Conservation (phyloP, 768 basidiomycete species). For the Pisolithus orientalis region DNA sequence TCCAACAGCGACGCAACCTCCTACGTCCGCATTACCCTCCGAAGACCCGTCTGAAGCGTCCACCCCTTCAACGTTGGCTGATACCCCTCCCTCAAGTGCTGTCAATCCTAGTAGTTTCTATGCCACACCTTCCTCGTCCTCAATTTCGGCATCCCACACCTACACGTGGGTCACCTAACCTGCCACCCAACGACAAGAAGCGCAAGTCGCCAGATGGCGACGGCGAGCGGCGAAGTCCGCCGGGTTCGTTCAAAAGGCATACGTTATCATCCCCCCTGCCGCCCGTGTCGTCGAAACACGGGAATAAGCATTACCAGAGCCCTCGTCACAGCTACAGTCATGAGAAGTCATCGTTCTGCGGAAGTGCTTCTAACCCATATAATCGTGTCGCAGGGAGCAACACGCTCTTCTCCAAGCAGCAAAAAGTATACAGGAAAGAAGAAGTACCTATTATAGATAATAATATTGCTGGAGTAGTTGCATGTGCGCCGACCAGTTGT, state of each 20-base stretch:
- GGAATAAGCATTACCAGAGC: constrained; percentile 4
- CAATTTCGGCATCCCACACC: background rate
- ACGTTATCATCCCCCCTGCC: constrained; percentile 16
- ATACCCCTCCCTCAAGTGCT: constrained; percentile 23
- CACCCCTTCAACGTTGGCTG: constrained; percentile 28
- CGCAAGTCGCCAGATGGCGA: constrained; percentile 35
- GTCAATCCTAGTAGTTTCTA: constrained; percentile 37
- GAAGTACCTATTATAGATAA: too few relatives aligned
- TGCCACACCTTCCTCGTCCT: constrained; percentile 12
- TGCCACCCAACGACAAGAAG: constrained; percentile 25
- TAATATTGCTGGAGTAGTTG: too few relatives aligned
- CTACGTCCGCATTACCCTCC: constrained; percentile 17
- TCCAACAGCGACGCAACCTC: constrained; percentile 13
- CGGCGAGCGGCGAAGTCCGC: constrained; percentile 16
- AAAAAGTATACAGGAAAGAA: constrained; percentile 20
- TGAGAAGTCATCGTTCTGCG: constrained; percentile 26
- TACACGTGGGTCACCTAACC: background rate
- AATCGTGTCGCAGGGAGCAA: constrained; percentile 29
- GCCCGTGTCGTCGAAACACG: constrained; percentile 16
- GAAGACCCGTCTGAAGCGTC: constrained; percentile 3
- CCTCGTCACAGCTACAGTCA: background rate
- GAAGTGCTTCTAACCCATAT: constrained; percentile 30
- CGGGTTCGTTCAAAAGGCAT: constrained; percentile 13
- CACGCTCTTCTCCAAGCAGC: constrained; percentile 18
- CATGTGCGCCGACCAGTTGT: too few relatives aligned